Evolutionary conservation across 192 early-diverging fungal species (phyloP).

Genomic region (Gaertneriomyces sp.): DNA sequence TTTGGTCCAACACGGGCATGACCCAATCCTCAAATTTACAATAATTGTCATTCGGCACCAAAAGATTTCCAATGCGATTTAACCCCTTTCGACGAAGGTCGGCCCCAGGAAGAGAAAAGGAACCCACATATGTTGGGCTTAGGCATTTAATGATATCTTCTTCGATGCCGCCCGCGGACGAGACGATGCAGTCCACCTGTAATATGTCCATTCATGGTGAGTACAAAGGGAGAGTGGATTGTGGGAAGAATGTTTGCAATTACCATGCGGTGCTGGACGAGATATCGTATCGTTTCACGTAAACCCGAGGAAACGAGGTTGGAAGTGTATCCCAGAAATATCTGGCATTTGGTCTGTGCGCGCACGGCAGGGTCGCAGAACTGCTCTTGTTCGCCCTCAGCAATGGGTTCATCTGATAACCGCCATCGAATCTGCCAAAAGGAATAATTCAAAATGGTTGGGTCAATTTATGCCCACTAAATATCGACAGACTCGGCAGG

Average conservation of each 20-base stretch:
- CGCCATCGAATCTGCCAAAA: slow-evolving; percentile 65
- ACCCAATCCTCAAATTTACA: slow-evolving; percentile 99
- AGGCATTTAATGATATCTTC: slow-evolving; percentile 99
- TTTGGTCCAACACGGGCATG: slow-evolving; percentile 85
- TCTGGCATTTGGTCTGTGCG: slow-evolving; percentile 80
- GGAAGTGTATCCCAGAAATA: slow-evolving; percentile 97
- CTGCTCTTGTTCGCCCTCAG: slow-evolving; percentile 55
- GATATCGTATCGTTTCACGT: slow-evolving; percentile 84
- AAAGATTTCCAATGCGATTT: slow-evolving; percentile 94
- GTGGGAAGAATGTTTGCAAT: neutral
- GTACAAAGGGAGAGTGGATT: neutral
- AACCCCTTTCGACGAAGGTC: slow-evolving; percentile 82
- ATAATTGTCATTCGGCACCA: slow-evolving; percentile 99
- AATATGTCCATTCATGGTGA: neutral
- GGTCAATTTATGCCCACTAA: neutral
- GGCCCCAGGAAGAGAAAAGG: slow-evolving; percentile 71
- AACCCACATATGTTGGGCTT: slow-evolving; percentile 80
- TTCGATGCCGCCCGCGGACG: slow-evolving; percentile 93
- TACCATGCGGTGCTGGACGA: slow-evolving; percentile 82
- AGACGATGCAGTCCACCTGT: slow-evolving; percentile 77
- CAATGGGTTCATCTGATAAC: slow-evolving; percentile 80
- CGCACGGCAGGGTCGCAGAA: slow-evolving; percentile 60
- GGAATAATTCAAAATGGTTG: slow-evolving; percentile 10
- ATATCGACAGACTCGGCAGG: neutral
- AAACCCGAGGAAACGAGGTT: slow-evolving; percentile 95